These are phyloP conservation scores for Acanthamoeba healyi DNA, from an alignment of 208 protist species.

Conservation along the genomic window DNA sequence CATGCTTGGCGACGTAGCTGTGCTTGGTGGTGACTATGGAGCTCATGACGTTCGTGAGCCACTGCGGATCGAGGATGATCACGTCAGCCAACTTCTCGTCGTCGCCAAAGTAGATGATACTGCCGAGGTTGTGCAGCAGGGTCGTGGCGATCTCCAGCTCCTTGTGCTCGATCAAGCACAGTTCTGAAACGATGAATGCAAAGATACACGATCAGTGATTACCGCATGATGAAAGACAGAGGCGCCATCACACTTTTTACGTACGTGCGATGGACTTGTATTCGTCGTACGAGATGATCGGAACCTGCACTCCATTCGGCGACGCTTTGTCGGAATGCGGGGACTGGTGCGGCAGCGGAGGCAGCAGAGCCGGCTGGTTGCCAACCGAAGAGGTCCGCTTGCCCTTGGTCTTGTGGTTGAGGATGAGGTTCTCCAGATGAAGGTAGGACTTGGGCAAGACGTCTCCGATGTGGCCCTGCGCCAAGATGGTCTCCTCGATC, in stretches of 20 bases:
- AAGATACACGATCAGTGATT: too few species aligned
- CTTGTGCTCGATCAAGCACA: slow-evolving; percentile 40
- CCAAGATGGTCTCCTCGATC: neutral
- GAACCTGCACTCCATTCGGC: neutral
- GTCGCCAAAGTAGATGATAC: slow-evolving; percentile 49
- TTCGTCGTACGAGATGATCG: slow-evolving; percentile 56
- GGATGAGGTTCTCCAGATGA: slow-evolving; percentile 58
- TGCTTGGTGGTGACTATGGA: slow-evolving; percentile 52
- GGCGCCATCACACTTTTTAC: neutral
- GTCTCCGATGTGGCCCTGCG: neutral
- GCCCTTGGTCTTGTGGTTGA: slow-evolving; percentile 31
- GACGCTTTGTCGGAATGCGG: neutral
- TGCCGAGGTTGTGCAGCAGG: slow-evolving; percentile 56
- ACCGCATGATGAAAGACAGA: too few species aligned
- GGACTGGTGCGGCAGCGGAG: neutral
- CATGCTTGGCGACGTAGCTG: too few species aligned
- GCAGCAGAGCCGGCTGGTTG: neutral
- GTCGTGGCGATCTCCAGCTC: slow-evolving; percentile 43
- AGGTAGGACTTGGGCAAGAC: slow-evolving; percentile 60
- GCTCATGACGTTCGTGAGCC: slow-evolving; percentile 40
- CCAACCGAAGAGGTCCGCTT: neutral
- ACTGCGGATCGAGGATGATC: slow-evolving; percentile 68
- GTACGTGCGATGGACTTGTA: slow-evolving; percentile 43
- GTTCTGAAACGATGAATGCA: too few species aligned
- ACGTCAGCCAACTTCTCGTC: slow-evolving; percentile 43